Conservation (phyloP, 164 flowering plant genomes). For the Liriodendron chinense region DNA sequence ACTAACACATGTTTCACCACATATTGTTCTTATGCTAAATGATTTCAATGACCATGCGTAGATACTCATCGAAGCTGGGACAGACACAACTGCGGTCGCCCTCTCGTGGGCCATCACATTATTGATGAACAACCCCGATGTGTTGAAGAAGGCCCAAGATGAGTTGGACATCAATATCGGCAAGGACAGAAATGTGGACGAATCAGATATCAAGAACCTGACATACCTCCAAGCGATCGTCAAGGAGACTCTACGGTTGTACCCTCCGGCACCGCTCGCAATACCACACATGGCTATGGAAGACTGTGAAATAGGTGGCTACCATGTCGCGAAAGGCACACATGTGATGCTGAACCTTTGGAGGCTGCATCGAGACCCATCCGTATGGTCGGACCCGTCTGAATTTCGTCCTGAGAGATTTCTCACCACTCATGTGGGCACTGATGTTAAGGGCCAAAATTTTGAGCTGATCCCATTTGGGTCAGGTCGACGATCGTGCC, state of each 20-base stretch:
- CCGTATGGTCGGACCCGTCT: constrained; percentile 7
- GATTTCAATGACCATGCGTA: neutral
- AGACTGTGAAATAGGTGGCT: constrained; percentile 5
- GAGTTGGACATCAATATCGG: constrained; percentile 14
- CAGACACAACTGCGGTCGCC: constrained; percentile 9
- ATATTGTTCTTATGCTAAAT: neutral
- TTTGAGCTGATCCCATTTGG: constrained; percentile 16
- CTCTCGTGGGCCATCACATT: constrained; percentile 6
- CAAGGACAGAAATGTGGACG: neutral
- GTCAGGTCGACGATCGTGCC: constrained; percentile 11
- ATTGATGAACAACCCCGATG: neutral
- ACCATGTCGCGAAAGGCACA: constrained; percentile 1
- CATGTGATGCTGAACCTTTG: constrained; percentile 6
- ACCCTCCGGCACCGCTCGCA: constrained; percentile 5
- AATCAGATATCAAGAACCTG: constrained; percentile 14
- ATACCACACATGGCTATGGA: constrained; percentile 6
- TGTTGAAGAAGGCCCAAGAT: constrained; percentile 9
- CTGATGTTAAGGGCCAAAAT: constrained; percentile 3
- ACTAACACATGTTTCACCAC: no score
- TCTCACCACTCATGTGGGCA: constrained; percentile 8
- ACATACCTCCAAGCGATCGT: constrained; percentile 7
- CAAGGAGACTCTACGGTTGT: constrained; percentile 10
- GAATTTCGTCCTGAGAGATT: constrained; percentile 9
- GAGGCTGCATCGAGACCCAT: constrained; percentile 13
- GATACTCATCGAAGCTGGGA: neutral